Base-by-base conservation (phyloP, 768 basidiomycete species). In the Pisolithus tinctorius region DNA sequence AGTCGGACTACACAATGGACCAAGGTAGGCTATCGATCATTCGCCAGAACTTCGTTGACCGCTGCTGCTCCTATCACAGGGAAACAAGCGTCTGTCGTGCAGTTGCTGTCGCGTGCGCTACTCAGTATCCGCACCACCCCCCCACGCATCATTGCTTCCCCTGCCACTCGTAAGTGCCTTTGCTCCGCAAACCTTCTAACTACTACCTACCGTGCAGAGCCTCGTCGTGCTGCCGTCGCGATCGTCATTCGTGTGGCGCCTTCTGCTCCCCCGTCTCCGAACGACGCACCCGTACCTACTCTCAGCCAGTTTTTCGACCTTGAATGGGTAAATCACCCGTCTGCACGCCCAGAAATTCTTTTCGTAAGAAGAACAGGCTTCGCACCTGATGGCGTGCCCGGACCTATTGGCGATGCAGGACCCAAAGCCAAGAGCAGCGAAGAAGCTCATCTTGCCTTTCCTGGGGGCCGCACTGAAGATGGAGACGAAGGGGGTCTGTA, bases 401-500 rank as follows among this genome's bases (percentile, higher is more conserved):
- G 46, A 31, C 48, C 38, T 27, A 31, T 38, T 37, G 45, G 30
- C 25, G 51, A 30, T 16, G 44, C 70, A 26, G 63, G 64, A 14
- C 63, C 74, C 0, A 63, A 76, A 53, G 74, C 65, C 54, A 72
- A 72, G 42, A 60, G 60, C 45, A 74, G 68, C 44, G 58, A 66
- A 31, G 86, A 86, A 65, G 83, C 82, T 3, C 93, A 97, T 66
- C 87, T 97, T 49, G 94, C 94, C 1, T 98, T 98, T 63, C 95
- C 96, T 3, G 96, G 96, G 1, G 96, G 96, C 3, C 76, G 93
- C 57, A 86, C 80, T 56, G 94, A 98, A 58, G 83, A 89, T 2
- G 89, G 88, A 13, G 96, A 99, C 63, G 95, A 98, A 66, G 86
- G 86, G 26, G 84, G 89, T 1, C 74, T 88, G 25, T 98, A 94